phyloP scores from a whole-genome alignment of 2,329 filamentous ascomycete genomes.

The Neophaeococcomyces aloes region DNA sequence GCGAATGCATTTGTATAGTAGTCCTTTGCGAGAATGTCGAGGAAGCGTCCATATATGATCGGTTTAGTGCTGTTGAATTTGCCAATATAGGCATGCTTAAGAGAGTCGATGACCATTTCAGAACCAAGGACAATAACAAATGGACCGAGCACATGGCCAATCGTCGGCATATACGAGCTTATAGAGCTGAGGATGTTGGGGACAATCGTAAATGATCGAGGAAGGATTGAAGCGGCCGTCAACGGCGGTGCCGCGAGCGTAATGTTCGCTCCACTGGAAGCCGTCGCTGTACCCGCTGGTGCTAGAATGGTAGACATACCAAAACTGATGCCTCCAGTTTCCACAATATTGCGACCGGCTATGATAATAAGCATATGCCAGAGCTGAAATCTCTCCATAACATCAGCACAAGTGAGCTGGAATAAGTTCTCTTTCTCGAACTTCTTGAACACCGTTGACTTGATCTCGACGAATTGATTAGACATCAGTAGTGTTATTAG shows the following conservation, averaged over 20 bases:
- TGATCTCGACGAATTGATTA: conserved; percentile 98
- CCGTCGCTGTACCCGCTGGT: conserved; percentile 29
- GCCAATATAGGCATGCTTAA: conserved; percentile 95
- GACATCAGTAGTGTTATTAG: conserved; percentile 84
- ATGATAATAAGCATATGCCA: conserved; percentile 98
- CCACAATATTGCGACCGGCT: conserved; percentile 87
- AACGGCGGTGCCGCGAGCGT: conserved; percentile 35
- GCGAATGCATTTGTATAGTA: conserved; percentile 96
- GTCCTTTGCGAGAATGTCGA: conserved; percentile 92
- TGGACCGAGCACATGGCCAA: conserved; percentile 76
- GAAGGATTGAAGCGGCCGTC: conserved; percentile 60
- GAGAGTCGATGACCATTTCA: conserved; percentile 92
- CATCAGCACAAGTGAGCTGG: conserved; percentile 89
- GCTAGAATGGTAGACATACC: conserved; percentile 30
- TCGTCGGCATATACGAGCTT: conserved; percentile 33
- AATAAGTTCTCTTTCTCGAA: conserved; percentile 98
- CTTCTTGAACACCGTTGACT: conserved; percentile 95
- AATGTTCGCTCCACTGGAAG: conserved; percentile 42
- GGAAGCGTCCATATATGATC: conserved; percentile 73
- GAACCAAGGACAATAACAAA: conserved; percentile 91
- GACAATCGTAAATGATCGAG: conserved; percentile 80
- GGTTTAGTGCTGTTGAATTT: conserved; percentile 98
- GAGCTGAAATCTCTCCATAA: conserved; percentile 90
- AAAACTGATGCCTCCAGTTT: conserved; percentile 71
- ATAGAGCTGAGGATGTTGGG: conserved; percentile 46